Evolutionary conservation across 257 asterid species (phyloP).

Genomic region (Verbascum thapsus): DNA sequence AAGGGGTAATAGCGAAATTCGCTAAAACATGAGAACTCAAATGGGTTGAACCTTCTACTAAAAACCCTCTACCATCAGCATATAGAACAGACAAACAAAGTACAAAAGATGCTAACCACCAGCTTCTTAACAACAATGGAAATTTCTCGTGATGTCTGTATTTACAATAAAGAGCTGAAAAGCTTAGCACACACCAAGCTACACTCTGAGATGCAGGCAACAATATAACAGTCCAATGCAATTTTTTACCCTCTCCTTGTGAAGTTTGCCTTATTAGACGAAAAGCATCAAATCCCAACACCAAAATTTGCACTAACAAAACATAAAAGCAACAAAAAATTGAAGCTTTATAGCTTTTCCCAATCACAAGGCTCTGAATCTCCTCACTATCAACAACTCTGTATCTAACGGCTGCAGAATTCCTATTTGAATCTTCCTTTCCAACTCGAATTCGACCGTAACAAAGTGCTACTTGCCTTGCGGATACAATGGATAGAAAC

Average conservation of each 20-base stretch:
- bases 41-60: slow-evolving; percentile 54
- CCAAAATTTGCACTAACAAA: slow-evolving; percentile 56
- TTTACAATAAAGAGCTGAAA: slow-evolving; percentile 59
- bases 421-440: slow-evolving; percentile 50
- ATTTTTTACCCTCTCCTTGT: slow-evolving; percentile 28
- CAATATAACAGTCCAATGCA: slow-evolving; percentile 53
- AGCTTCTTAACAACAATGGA: slow-evolving; percentile 61
- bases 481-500: slow-evolving; percentile 67
- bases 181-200: slow-evolving; percentile 79
- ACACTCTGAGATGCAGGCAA: slow-evolving; percentile 63
- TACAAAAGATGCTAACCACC: slow-evolving; percentile 80
- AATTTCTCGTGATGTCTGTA: slow-evolving; percentile 53
- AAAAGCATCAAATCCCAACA: slow-evolving; percentile 65
- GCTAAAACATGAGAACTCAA: slow-evolving; percentile 70
- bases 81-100: slow-evolving; percentile 58
- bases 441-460: slow-evolving; percentile 54
- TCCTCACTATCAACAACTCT: slow-evolving; percentile 46
- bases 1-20: slow-evolving; percentile 62
- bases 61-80: slow-evolving; percentile 61
- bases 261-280: slow-evolving; percentile 47
- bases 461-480: slow-evolving; percentile 60
- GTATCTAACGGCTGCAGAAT: slow-evolving; percentile 35
- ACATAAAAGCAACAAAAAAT: slow-evolving; percentile 69
- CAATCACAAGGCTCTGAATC: slow-evolving; percentile 51
- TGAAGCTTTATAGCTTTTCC: slow-evolving; percentile 59